Evolutionary conservation across 2,329 filamentous ascomycete genomes (phyloP).

Genomic region (Geoglossum cookeanum): DNA sequence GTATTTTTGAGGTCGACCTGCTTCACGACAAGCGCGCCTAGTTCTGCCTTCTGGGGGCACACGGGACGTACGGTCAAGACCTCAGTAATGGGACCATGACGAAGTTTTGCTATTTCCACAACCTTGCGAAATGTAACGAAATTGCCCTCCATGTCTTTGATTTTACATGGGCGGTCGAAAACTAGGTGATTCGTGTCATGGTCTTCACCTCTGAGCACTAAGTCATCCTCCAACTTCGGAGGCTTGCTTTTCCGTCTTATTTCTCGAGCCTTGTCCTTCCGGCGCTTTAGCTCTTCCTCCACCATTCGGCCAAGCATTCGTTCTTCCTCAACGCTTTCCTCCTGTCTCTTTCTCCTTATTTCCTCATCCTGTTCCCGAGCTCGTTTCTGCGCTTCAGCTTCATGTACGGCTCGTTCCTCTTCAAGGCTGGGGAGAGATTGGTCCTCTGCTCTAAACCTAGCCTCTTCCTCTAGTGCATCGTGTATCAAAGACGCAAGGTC

Average conservation of each 20-base stretch:
- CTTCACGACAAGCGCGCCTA: constrained; percentile 50
- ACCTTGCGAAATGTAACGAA: constrained; percentile 51
- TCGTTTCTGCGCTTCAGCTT: constrained; percentile 46
- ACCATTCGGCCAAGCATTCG: constrained; percentile 51
- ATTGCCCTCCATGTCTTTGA: constrained; percentile 45
- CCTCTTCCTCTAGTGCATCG: constrained; percentile 70
- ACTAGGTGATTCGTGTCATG: constrained; percentile 26
- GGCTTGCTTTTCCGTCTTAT: constrained; percentile 40
- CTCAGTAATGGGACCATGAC: constrained; percentile 44
- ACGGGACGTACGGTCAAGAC: constrained; percentile 57
- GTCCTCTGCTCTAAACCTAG: constrained; percentile 53
- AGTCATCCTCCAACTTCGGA: constrained; percentile 6
- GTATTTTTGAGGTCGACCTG: constrained; percentile 22
- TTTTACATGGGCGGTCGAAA: constrained; percentile 47
- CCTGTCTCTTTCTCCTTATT: constrained; percentile 27
- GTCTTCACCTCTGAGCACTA: not conserved
- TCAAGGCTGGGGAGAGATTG: constrained; percentile 68
- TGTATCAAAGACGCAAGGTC: constrained; percentile 40
- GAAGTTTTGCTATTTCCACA: constrained; percentile 46
- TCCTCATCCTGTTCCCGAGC: constrained; percentile 30
- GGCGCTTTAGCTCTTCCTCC: constrained; percentile 49
- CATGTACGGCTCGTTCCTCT: constrained; percentile 70
- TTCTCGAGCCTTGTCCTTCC: constrained; percentile 44
- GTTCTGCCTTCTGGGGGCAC: constrained; percentile 32
- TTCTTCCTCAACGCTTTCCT: constrained; percentile 46